Evolutionary conservation across 176 grass and related monocot genomes (phyloP).

Genomic region (Canna indica): DNA sequence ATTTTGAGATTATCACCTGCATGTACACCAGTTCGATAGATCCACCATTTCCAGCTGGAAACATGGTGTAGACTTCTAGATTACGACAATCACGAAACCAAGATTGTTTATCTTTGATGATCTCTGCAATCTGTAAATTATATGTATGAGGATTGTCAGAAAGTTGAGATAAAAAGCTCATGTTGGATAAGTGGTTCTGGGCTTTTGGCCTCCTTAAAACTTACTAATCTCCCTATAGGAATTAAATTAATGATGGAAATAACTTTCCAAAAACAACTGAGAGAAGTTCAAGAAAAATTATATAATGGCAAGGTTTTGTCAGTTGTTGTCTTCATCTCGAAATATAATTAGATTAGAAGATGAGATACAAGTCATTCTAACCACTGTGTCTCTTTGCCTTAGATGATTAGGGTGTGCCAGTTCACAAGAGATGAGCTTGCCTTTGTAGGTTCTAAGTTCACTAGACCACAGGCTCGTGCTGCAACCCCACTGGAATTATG

Average conservation of each 20-base stretch:
- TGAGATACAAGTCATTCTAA: neutral
- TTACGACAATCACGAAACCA: slow-evolving; percentile 98
- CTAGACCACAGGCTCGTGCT: slow-evolving; percentile 96
- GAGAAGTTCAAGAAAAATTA: neutral
- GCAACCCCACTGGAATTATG: slow-evolving; percentile 85
- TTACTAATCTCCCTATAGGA: no score
- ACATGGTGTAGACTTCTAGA: slow-evolving; percentile 71
- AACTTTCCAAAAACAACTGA: neutral
- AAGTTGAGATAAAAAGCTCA: neutral
- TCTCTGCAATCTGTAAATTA: slow-evolving; percentile 59
- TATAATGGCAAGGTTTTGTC: neutral
- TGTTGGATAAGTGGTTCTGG: neutral
- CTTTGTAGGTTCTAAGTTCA: slow-evolving; percentile 93
- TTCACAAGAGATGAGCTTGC: slow-evolving; percentile 16
- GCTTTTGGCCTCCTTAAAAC: neutral
- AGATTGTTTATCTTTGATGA: slow-evolving; percentile 76
- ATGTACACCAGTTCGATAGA: slow-evolving; percentile 84
- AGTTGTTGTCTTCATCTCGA: neutral
- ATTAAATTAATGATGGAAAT: neutral
- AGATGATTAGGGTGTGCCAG: neutral
- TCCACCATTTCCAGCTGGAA: slow-evolving; percentile 93
- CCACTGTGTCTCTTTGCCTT: neutral
- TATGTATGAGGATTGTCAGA: slow-evolving; percentile 18
- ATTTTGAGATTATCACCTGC: slow-evolving; percentile 47
- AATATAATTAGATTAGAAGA: neutral